A percentile compares a stretch with the other conserved stretches of the same genome.
Conservation (phyloP, 2,329 filamentous ascomycete genomes). For the Trematosphaeria pertusa region DNA sequence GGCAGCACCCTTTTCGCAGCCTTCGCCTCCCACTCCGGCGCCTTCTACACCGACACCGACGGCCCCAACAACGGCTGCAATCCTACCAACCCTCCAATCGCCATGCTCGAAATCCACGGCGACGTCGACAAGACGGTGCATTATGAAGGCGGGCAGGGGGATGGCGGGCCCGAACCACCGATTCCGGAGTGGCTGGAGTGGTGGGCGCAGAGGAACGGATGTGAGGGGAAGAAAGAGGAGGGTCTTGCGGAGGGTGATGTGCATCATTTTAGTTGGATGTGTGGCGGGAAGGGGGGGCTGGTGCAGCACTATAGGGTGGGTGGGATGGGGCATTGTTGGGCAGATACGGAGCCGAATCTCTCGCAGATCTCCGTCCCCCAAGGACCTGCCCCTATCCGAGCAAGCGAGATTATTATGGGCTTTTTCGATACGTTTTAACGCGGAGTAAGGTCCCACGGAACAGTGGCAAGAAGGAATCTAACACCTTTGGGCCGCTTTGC, state of each 20-base stretch:
- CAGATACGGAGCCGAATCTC: constrained; percentile 55
- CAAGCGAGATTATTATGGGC: constrained; percentile 53
- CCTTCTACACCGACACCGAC: constrained; percentile 55
- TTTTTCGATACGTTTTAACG: constrained; percentile 50
- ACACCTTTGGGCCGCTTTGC: too few species aligned
- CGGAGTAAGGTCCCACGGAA: too few species aligned
- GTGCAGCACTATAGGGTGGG: constrained; percentile 57
- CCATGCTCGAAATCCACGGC: constrained; percentile 61
- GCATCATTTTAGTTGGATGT: constrained; percentile 54
- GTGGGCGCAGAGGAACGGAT: constrained; percentile 54
- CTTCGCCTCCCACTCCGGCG: constrained; percentile 55
- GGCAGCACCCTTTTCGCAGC: constrained; percentile 54
- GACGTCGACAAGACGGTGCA: constrained; percentile 55
- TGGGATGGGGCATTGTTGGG: constrained; percentile 56
- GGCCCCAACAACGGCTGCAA: constrained; percentile 50
- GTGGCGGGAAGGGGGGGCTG: constrained; percentile 41
- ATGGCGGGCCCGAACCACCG: constrained; percentile 53
- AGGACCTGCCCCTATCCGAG: constrained; percentile 52
- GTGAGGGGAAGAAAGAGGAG: constrained; percentile 38
- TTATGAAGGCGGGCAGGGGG: constrained; percentile 54
- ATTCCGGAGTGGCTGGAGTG: constrained; percentile 52
- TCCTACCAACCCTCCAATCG: constrained; percentile 47
- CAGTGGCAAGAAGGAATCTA: too few species aligned
- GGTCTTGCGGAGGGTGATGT: constrained; percentile 50
- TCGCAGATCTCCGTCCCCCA: constrained; percentile 52